Base-by-base conservation (phyloP, 2,329 filamentous ascomycete genomes). In the Diaporthe sp. region DNA sequence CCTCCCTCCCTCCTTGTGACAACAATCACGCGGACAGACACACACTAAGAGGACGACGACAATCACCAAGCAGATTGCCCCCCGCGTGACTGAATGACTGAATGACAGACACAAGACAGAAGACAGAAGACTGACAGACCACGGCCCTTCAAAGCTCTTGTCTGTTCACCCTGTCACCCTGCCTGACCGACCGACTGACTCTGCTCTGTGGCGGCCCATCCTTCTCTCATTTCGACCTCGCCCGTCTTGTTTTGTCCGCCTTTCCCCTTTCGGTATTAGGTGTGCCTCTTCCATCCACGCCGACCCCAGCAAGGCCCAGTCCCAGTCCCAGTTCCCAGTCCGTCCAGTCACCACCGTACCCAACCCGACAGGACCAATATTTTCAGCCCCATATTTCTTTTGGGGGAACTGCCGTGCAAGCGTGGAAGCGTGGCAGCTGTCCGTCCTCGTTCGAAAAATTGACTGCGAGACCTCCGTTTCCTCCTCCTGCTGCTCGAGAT, bases 341-440 rank as follows among this genome's bases (percentile, higher is more conserved):
- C 17, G 10, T 34, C 65, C 34, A 53, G 65, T 53, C 46, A 39
- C 62, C 44, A 34, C 61, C 61, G 10, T 15, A n/a, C 61, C 62
- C 67, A 57, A 44, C 51, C 53, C 34, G 31, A 46, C 61, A 57
- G 46, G 51, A 72, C 73, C 75, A 75, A 75, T 77, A 75, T 76
- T 76, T 75, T 75, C 73, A 73, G 73, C 74, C 75, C 73, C 75
- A 76, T 76, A 75, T 61, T 75, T 75, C 55, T 68, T 61, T 69
- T 69, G 46, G 62, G 62, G 71, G 19, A 46, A 51, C 57, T 58
- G 61, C 70, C 49, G 70, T 62, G 25, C 44, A 53, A 49, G 53
- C 46, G 42, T 51, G 62, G 67, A 55, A 55, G 57, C 58, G 44
- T 72, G 65, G 67, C 59, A 72, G 72, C 46, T 65, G 61, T 51